phyloP scores from a whole-genome alignment of 2,329 filamentous ascomycete species.

The Colletotrichum liaoningense region DNA sequence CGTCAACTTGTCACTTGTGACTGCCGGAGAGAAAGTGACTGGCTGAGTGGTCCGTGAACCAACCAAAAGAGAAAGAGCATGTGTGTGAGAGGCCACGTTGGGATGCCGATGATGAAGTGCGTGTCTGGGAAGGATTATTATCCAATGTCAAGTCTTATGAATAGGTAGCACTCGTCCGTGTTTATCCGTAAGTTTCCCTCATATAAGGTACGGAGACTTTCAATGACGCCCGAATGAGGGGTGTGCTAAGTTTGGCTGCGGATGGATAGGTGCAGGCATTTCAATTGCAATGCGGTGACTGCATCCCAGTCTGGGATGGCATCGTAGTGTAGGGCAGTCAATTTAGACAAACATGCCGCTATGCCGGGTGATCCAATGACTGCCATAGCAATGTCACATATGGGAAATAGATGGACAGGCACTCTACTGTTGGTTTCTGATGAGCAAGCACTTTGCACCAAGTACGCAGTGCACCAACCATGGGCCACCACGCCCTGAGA shows the following conservation, averaged over 20 bases:
- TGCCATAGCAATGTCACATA: neutral
- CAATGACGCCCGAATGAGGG: neutral
- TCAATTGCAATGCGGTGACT: conserved; percentile 3
- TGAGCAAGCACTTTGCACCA: neutral
- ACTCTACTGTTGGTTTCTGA: neutral
- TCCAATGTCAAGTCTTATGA: conserved; percentile 4
- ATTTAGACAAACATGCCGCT: conserved; percentile 31
- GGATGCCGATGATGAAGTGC: too few relatives aligned
- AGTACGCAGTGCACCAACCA: neutral
- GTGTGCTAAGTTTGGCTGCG: neutral
- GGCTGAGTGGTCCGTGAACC: neutral
- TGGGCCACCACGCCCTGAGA: neutral
- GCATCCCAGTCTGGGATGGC: neutral
- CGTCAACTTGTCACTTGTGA: neutral
- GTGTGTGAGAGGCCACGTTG: neutral
- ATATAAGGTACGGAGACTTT: conserved; percentile 26
- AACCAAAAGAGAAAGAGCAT: too few relatives aligned
- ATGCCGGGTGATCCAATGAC: conserved; percentile 8
- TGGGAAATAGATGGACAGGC: neutral
- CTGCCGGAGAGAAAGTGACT: neutral
- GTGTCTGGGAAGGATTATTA: neutral
- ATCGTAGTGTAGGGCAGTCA: conserved; percentile 28
- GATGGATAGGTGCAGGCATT: neutral
- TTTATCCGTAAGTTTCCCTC: conserved; percentile 7
- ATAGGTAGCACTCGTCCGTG: conserved; percentile 18